Evolutionary conservation across 805 yeast species (phyloP).

Genomic region (Yarrowia deformans): DNA sequence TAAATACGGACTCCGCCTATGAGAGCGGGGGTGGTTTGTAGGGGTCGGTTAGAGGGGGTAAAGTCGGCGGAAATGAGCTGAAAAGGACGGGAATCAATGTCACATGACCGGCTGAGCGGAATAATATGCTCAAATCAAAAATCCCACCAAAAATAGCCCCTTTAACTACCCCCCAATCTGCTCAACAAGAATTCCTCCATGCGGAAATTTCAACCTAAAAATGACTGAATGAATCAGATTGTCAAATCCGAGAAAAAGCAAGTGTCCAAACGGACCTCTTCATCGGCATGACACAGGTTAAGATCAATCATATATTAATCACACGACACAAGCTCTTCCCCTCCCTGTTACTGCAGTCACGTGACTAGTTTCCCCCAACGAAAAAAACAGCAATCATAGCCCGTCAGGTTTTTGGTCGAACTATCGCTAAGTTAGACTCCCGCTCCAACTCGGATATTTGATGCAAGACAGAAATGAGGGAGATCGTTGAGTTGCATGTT

Average conservation of each 20-base stretch:
- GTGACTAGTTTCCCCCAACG: background rate
- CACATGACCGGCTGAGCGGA: too few species aligned
- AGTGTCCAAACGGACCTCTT: too few species aligned
- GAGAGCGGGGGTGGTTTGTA: background rate
- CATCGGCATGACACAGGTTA: too few species aligned
- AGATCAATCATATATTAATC: too few species aligned
- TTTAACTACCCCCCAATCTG: background rate
- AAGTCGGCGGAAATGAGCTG: background rate
- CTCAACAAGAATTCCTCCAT: background rate
- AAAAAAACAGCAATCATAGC: too few species aligned
- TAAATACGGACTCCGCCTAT: background rate
- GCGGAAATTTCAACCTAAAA: conserved; percentile 14
- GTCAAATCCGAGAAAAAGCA: conserved; percentile 1
- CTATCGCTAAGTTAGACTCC: background rate
- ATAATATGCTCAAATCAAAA: too few species aligned
- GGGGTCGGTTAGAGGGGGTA: background rate
- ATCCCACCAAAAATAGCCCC: background rate
- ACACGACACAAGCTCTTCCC: too few species aligned
- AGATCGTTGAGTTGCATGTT: too few species aligned
- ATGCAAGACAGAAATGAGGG: background rate
- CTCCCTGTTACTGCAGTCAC: background rate
- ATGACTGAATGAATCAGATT: background rate
- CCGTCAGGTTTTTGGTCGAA: too few species aligned
- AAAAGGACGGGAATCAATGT: background rate
- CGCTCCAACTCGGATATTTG: background rate